These are phyloP conservation scores for Spathaspora jeffriesii DNA, from an alignment of 1,139 yeast genomes.

Conservation along the genomic window DNA sequence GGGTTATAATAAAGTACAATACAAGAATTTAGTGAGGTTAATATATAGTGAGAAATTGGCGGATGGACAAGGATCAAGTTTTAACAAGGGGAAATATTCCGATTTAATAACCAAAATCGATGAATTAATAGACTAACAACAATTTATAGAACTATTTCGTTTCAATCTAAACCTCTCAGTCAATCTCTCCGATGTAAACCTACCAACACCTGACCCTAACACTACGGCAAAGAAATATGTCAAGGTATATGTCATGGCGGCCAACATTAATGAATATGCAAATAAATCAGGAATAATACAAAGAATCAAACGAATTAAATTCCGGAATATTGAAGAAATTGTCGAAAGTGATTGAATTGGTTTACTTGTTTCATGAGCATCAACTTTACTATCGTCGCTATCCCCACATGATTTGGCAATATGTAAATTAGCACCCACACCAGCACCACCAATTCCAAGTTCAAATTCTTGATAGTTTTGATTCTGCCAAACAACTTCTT, in stretches of 20 bases:
- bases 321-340: conserved; percentile 42
- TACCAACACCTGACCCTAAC: conserved; percentile 67
- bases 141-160: conserved; percentile 9
- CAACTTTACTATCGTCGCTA: conserved; percentile 4
- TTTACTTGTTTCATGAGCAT: conserved; percentile 2
- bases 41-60: conserved; percentile 47
- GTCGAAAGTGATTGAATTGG: conserved; percentile 14
- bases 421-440: not conserved
- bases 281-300: conserved; percentile 65
- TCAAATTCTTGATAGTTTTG: conserved; percentile 24
- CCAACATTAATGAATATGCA: conserved; percentile 74
- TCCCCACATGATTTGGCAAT: not conserved
- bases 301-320: conserved; percentile 52
- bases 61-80: conserved; percentile 39
- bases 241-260: conserved; percentile 69
- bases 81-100: conserved; percentile 39
- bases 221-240: conserved; percentile 73
- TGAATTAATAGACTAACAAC: conserved; percentile 13
- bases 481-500: conserved; percentile 60
- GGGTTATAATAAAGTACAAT: conserved; percentile 25
- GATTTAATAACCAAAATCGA: conserved; percentile 34
- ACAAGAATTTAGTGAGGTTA: conserved; percentile 36
- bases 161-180: conserved; percentile 15
- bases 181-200: conserved; percentile 64
- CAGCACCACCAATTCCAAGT: conserved; percentile 9